Evolutionary conservation across 2,329 filamentous ascomycete genomes (phyloP).

Genomic region (Amphichorda felina): DNA sequence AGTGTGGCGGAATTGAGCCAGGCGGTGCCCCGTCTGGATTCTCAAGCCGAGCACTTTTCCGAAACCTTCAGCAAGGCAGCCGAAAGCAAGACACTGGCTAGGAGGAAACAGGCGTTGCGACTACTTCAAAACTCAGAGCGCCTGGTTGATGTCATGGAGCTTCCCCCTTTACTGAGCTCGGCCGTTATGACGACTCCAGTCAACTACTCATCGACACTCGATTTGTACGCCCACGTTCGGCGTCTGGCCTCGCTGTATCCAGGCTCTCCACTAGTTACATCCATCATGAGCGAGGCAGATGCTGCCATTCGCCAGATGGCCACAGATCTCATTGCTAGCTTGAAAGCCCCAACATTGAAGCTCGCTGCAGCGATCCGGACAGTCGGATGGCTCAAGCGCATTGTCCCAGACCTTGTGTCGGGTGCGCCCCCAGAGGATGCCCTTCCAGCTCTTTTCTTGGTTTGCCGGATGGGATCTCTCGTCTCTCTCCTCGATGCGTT

Average conservation of each 20-base stretch:
- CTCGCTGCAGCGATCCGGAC: constrained; percentile 84
- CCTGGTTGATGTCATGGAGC: constrained; percentile 79
- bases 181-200: constrained; percentile 54
- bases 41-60: constrained; percentile 68
- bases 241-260: constrained; percentile 76
- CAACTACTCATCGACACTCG: constrained; percentile 81
- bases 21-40: constrained; percentile 68
- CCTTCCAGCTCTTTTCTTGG: constrained; percentile 73
- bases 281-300: constrained; percentile 68
- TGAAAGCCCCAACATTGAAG: constrained; percentile 71
- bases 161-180: constrained; percentile 75
- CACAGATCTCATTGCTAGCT: constrained; percentile 64
- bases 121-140: constrained; percentile 81
- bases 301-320: constrained; percentile 83
- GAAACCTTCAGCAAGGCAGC: constrained; percentile 67
- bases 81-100: constrained; percentile 57
- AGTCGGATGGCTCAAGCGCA: constrained; percentile 78
- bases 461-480: constrained; percentile 74
- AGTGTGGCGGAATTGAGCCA: constrained; percentile 56
- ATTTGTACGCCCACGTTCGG: constrained; percentile 88
- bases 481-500: constrained; percentile 71
- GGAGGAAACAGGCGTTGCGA: constrained; percentile 68
- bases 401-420: constrained; percentile 60
- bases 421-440: constrained; percentile 42
- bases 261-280: constrained; percentile 59